Evolutionary conservation across 2,329 filamentous ascomycete species (phyloP), one percentile per base, ranked within the genome.

Genomic region (Fusarium heterosporum): DNA sequence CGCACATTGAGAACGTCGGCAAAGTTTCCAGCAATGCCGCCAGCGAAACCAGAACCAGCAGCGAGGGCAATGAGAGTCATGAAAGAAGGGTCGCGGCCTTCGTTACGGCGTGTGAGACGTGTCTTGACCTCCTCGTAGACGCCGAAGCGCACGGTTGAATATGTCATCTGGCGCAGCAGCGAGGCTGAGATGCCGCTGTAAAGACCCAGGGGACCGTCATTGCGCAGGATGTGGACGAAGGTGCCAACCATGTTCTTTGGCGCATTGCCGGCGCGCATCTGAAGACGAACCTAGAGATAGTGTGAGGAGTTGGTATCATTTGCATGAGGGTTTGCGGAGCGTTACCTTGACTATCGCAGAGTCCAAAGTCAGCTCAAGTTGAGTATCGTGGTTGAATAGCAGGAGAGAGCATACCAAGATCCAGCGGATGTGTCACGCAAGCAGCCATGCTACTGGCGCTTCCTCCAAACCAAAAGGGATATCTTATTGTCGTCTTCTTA

Each of bases 1-100:
- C 96, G 93, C 48, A 99, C 96, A 79, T 99, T 99, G 74, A 97
- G 85, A 32, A 99, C 93, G 77, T 99, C 96, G 68, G 94, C 95
- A 4, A 94, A 93, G 80, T 98, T 99, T 68, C 96, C 96, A 8
- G 90, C 92, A 45, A 98, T 81, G 48, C 96, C 96, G 64, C 96
- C 96, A 4, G 96, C 79, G 76, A 97, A 92, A 50, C 96, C 96
- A 9, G 96, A 95, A 28, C 88, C 81, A 25, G 89, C 90, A 52
- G 95, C 93, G 79, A 98, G 92, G 68, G 87, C 91, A 66, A 97
- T 85, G 11, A 99, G 89, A n/a, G 87, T 84, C 12, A 89, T 83
- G 72, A 97, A 89, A 3, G 90, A 88, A 4, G 93, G 90, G 51
- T 82, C 79, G 40, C 74, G 70, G 68, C 80, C 78, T 22, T 72